Evolutionary conservation across 148 eudicot genomes (phyloP), one percentile per base, ranked within the genome.

Genomic region (Silene conica): DNA sequence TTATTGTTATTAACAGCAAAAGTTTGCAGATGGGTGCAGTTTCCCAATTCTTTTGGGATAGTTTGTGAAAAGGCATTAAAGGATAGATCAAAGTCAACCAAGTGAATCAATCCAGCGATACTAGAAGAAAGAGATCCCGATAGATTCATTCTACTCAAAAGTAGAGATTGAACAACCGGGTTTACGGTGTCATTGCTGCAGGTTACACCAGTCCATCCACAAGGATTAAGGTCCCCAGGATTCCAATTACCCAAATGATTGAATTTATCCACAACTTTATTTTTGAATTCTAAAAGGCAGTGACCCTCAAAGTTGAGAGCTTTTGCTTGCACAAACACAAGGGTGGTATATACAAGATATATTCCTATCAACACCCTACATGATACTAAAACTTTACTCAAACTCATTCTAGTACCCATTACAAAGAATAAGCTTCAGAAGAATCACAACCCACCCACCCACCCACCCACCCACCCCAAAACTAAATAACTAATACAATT

Each of bases 151-250:
- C 77, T 78, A 11, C 38, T 76, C 83, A 93, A 81, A 81, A 82
- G 80, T 16, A 93, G 79, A 68, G 88, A 84, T 54, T 14, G 28
- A 43, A 93, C 98, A 18, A 81, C 80, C 11, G 82, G 81, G 63
- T 67, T 64, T 71, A 71, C 3, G 19, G 52, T 73, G 76, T 50
- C 84, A 71, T 45, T 69, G 45, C 88, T 83, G 80, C 98, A 91
- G 38, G 34, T 83, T 74, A 93, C 97, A 80, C 98, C 98, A 5
- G 19, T 76, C 98, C 98, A 93, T 63, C 61, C 68, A 82, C 98
- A 93, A 6, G 98, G 98, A 31, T 87, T 89, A 18, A 26, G 19
- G 79, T 91, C 95, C 34, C 63, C 34, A 20, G 85, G 78, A 77
- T 88, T 84, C 97, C 98, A 93, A 68, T 82, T 83, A 11, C 79